Conservation (phyloP, 768 basidiomycete species). For the Mrakia blollopis region DNA sequence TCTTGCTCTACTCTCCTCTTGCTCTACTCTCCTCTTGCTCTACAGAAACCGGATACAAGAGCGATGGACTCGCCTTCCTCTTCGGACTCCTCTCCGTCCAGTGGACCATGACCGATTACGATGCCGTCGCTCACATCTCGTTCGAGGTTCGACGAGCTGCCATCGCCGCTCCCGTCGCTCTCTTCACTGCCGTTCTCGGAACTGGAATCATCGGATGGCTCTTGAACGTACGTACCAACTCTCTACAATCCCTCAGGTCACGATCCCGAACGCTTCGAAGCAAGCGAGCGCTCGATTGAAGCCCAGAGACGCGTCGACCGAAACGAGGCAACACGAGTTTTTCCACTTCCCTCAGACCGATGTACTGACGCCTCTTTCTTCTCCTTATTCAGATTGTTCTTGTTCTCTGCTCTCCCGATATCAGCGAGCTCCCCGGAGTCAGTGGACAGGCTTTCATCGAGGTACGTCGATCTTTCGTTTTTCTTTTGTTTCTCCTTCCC, state of each 20-base stretch:
- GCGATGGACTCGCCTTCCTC: conserved; percentile 71
- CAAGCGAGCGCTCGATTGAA: too few relatives aligned
- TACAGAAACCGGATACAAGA: conserved; percentile 65
- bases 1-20: too few relatives aligned
- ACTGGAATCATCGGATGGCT: conserved; percentile 71
- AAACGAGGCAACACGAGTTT: neutral
- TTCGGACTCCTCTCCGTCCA: conserved; percentile 81
- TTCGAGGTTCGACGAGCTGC: conserved; percentile 77
- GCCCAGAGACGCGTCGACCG: too few relatives aligned
- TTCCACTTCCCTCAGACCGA: neutral
- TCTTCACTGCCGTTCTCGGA: conserved; percentile 55
- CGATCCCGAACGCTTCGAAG: too few relatives aligned
- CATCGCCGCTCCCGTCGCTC: conserved; percentile 62
- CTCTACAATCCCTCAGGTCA: too few relatives aligned
- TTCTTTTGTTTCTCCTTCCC: conserved; percentile 29
- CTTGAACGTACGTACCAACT: conserved; percentile 52
- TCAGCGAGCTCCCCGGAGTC: conserved; percentile 57
- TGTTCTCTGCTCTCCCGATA: conserved; percentile 68
- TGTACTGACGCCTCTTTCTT: neutral
- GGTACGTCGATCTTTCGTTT: conserved; percentile 40
- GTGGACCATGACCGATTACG: conserved; percentile 53
- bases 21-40: too few relatives aligned
- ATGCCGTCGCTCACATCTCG: conserved; percentile 47
- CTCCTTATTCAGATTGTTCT: conserved; percentile 55
- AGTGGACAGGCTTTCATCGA: conserved; percentile 70